Evolutionary conservation across 129 eudicot species (phyloP), one percentile per base, ranked within the genome.

Genomic region (Lonicera japonica): DNA sequence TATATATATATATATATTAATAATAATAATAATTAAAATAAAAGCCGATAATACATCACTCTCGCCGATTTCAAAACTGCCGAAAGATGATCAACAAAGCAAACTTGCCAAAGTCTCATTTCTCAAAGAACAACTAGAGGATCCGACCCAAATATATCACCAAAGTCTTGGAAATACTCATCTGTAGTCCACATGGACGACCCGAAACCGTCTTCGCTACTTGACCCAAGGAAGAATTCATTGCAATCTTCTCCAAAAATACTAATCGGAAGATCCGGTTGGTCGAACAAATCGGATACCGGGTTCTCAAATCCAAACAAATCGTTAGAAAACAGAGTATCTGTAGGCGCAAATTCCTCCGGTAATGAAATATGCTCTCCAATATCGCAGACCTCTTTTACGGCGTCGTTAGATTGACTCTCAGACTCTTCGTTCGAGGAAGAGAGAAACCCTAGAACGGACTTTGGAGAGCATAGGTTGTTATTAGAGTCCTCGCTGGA

Each of bases 141-240:
- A 21, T 92, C 98, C 88, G 98, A 78, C 76, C 91, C 96, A 73
- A 92, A 92, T 51, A 92, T 65, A 55, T 92, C 98, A 2, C 86
- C 88, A 25, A 85, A 67, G 21, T 92, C 98, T 47, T 77, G 81
- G 1, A 87, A 74, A 54, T 63, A 78, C 25, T 87, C 96, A 11
- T 84, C 87, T 0, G 69, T 73, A 46, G 83, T 36, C 80, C 80
- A 78, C 5, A 70, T 59, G 2, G 74, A 29, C 16, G 71, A 64
- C 75, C 80, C 80, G 72, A 73, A 75, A n/a, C 73, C 81, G 63
- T 67, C 64, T 43, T 74, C 83, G 13, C 59, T 24, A 14, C 43
- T 36, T 19, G 71, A 58, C 65, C 82, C 80, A 46, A 75, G 3
- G 8, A 60, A 62, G 21, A 53, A 11, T 2, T 60, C 71, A 0